Percentiles rank a stretch among this genome's conserved stretches.
Conservation (phyloP, 768 basidiomycete species). For the Hericium erinaceus region DNA sequence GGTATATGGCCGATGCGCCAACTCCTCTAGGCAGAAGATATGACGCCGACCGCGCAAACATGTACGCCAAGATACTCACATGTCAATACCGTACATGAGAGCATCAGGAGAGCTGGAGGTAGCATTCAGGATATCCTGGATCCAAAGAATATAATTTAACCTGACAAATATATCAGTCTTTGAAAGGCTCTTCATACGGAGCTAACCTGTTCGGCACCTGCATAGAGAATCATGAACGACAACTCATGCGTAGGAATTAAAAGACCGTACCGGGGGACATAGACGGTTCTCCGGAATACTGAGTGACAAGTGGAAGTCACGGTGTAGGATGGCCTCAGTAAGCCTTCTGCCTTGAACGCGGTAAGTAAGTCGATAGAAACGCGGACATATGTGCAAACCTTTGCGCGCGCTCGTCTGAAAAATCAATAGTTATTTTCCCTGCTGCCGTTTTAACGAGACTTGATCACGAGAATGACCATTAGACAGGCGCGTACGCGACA, state of each 20-base stretch:
- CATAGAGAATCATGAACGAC: not conserved
- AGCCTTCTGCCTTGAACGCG: conserved; percentile 42
- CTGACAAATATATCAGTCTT: conserved; percentile 26
- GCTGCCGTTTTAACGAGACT: conserved; percentile 20
- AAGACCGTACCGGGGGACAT: conserved; percentile 70
- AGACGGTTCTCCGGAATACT: conserved; percentile 60
- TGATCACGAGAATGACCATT: not conserved
- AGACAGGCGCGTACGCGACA: too few relatives aligned
- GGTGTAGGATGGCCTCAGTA: conserved; percentile 67
- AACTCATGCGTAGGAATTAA: not conserved
- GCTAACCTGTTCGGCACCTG: conserved; percentile 69
- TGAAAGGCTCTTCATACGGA: not conserved
- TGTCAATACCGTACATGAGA: conserved; percentile 51
- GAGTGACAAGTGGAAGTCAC: conserved; percentile 63
- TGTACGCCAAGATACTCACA: conserved; percentile 37
- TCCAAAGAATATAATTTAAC: conserved; percentile 82
- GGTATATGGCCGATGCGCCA: conserved; percentile 86
- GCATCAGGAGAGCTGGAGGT: conserved; percentile 13
- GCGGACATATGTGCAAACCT: conserved; percentile 32
- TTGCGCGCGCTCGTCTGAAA: conserved; percentile 61
- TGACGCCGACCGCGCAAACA: not conserved
- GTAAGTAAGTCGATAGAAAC: not conserved
- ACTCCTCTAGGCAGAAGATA: conserved; percentile 54
- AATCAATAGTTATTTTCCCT: conserved; percentile 48
- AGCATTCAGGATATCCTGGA: conserved; percentile 55